These are phyloP conservation scores for Chenopodium formosanum DNA, from an alignment of 148 eudicot species.

Conservation along the genomic window DNA sequence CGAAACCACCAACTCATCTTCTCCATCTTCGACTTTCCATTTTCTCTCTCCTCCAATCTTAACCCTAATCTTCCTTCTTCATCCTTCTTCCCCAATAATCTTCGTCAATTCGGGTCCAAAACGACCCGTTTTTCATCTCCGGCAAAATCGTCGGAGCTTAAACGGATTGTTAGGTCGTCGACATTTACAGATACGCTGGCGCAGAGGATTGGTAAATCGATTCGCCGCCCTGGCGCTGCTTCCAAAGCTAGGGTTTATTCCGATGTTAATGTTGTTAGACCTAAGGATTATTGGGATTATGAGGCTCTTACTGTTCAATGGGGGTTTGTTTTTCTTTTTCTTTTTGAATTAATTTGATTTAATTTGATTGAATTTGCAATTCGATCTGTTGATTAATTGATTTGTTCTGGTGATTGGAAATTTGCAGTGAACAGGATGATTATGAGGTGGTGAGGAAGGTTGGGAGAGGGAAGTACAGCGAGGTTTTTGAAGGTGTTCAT, in stretches of 20 bases:
- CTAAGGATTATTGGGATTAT: conserved; percentile 91
- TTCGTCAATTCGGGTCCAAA: conserved; percentile 34
- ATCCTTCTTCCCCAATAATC: conserved; percentile 9
- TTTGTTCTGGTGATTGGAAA: background rate
- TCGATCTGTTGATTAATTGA: background rate
- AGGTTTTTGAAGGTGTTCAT: conserved; percentile 90
- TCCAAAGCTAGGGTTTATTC: conserved; percentile 87
- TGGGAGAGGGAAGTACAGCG: conserved; percentile 93
- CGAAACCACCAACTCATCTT: conserved; percentile 12
- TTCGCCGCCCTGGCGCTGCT: conserved; percentile 86
- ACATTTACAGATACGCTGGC: conserved; percentile 60
- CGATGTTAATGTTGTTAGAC: conserved; percentile 75
- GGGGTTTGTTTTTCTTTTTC: conserved; percentile 51
- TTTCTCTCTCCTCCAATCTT: background rate
- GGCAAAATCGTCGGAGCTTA: conserved; percentile 5
- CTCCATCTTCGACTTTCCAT: background rate
- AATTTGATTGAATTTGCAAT: background rate
- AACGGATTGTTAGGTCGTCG: background rate
- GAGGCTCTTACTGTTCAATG: conserved; percentile 89
- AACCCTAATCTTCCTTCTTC: background rate
- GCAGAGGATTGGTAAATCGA: conserved; percentile 79
- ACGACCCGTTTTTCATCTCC: conserved; percentile 12
- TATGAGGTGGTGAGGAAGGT: conserved; percentile 98
- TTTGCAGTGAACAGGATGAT: conserved; percentile 78
- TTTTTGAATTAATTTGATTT: background rate